Evolutionary conservation across 1,284 basidiomycete genomes (phyloP).

Genomic region (Mycena sp.): DNA sequence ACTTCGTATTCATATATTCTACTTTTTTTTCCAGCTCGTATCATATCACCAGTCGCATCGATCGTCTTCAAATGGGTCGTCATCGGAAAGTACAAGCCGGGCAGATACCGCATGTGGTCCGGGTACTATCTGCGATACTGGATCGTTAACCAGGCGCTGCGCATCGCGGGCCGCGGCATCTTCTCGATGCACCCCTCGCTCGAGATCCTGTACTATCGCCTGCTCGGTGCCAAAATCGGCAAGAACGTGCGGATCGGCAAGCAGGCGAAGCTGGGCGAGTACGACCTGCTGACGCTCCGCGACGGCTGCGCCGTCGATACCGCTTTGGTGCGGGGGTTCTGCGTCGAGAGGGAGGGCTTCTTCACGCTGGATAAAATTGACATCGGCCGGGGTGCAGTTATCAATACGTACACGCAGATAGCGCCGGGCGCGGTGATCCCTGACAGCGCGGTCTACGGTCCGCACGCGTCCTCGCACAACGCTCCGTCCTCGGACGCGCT

Average conservation of each 20-base stretch:
- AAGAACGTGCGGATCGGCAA: slow-evolving; percentile 49
- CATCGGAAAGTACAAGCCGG: slow-evolving; percentile 52
- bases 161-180: slow-evolving; percentile 50
- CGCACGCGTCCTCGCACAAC: slow-evolving; percentile 54
- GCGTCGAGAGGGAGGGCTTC: slow-evolving; percentile 53
- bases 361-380: slow-evolving; percentile 51
- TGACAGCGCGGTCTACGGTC: slow-evolving; percentile 51
- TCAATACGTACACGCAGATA: slow-evolving; percentile 54
- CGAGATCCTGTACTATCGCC: slow-evolving; percentile 49
- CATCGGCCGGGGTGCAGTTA: slow-evolving; percentile 48
- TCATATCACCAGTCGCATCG: slow-evolving; percentile 46
- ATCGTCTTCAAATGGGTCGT: slow-evolving; percentile 55
- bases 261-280: slow-evolving; percentile 49
- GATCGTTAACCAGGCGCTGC: slow-evolving; percentile 53
- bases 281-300: slow-evolving; percentile 50
- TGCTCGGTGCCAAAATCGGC: slow-evolving; percentile 55
- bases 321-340: slow-evolving; percentile 52
- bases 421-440: slow-evolving; percentile 50
- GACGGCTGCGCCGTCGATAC: slow-evolving; percentile 53
- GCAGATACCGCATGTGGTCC: slow-evolving; percentile 52
- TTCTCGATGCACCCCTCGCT: slow-evolving; percentile 49
- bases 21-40: slow-evolving; percentile 34
- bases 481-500: slow-evolving; percentile 45
- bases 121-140: slow-evolving; percentile 56
- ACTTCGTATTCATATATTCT: background rate